Evolutionary conservation across 495 filamentous ascomycete genomes (phyloP).

Genomic region (Neurospora sp.): DNA sequence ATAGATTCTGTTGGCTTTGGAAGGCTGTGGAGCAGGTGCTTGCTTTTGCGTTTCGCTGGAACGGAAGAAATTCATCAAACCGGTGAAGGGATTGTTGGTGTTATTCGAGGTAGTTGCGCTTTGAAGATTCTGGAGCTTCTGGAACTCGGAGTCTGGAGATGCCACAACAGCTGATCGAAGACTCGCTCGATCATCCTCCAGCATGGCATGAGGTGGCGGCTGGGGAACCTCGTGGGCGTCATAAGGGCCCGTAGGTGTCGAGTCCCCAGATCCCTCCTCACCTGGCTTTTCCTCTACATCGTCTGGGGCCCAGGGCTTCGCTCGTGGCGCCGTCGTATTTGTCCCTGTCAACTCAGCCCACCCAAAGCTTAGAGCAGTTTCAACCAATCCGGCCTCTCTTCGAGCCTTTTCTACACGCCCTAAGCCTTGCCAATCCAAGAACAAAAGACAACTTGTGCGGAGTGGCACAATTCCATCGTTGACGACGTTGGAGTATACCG

Average conservation of each 20-base stretch:
- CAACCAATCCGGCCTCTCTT: constrained; percentile 81
- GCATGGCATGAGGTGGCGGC: constrained; percentile 42
- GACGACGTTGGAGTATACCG: constrained; percentile 93
- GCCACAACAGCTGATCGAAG: constrained; percentile 23
- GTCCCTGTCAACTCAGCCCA: constrained; percentile 90
- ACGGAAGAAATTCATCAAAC: constrained; percentile 55
- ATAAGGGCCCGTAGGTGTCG: constrained; percentile 11
- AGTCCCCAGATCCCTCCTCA: constrained; percentile 15
- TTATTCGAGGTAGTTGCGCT: constrained; percentile 18
- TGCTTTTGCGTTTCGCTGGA: constrained; percentile 26
- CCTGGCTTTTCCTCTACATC: constrained; percentile 12
- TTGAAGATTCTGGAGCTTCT: constrained; percentile 14
- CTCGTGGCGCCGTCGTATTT: constrained; percentile 35
- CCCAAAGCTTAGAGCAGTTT: constrained; percentile 85
- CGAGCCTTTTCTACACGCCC: constrained; percentile 90
- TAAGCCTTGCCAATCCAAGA: constrained; percentile 91
- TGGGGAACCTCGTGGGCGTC: constrained; percentile 46
- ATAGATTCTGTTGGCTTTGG: constrained; percentile 60
- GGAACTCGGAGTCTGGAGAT: constrained; percentile 2
- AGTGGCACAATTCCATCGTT: constrained; percentile 97
- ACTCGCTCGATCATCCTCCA: constrained; percentile 44
- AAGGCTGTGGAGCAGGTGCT: constrained; percentile 19
- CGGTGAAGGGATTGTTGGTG: constrained; percentile 42
- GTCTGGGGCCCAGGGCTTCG: constrained; percentile 25
- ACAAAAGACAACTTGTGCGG: constrained; percentile 90